Evolutionary conservation across 306 rosid species (phyloP), one percentile per base, ranked within the genome.

Genomic region (Cercis canadensis): DNA sequence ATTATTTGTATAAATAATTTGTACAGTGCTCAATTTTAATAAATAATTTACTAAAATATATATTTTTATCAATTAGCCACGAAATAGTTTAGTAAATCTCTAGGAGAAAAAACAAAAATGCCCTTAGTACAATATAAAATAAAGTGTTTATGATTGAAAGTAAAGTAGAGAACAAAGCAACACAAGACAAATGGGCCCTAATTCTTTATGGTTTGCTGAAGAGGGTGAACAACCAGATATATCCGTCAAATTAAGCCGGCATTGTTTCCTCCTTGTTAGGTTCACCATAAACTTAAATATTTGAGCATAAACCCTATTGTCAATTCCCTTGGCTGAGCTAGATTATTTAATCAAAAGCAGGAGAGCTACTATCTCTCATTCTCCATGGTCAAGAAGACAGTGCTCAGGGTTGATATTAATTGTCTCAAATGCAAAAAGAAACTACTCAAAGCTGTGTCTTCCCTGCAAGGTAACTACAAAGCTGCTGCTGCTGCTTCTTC

Each of bases 401-500:
- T 86, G 4, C 71, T 88, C 57, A 88, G 81, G 78, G 94, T 88
- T 70, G 72, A 82, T 18, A 73, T 78, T 62, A 15, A 67, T 37
- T 88, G 90, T 75, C 62, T 6, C 58, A 88, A 85, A 76, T 83
- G 94, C 83, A 82, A 79, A 79, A 79, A 73, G 84, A 79, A 77
- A 62, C 74, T 88, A 44, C 60, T 88, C 80, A 86, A 84, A 75
- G 71, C 81, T 4, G 90, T 86, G 0, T 74, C 84, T 81, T 68
- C 83, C 36, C 62, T 88, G 24, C 51, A 83, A 81, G 94, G 94
- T 85, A 80, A 76, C 14, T 36, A 6, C 43, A 39, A 13, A 62
- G 16, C 21, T 67, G 14, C 8, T 10, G 10, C 24, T 32, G 16
- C 3, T 52, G n/a, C n/a, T n/a, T n/a, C n/a, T n/a, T n/a, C n/a